Evolutionary conservation across 352 stramenopile species (phyloP), one percentile per base, ranked within the genome.

Genomic region (Phytophthora citrophthora): DNA sequence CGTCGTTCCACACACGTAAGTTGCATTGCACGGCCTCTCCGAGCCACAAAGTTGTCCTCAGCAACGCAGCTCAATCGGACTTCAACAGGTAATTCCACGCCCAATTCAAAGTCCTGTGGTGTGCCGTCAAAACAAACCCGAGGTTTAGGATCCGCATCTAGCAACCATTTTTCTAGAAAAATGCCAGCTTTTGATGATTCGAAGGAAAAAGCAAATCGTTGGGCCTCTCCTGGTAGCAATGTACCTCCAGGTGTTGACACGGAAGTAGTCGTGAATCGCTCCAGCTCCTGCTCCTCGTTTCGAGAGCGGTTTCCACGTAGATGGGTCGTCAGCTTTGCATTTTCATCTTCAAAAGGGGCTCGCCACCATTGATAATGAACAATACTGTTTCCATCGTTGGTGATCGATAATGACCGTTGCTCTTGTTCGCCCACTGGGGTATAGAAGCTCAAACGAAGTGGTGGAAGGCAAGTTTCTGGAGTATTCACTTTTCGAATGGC

Each of bases 91-190:
- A 77, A 26, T 12, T 54, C 27, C 5, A 5, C 51, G 23, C 38
- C 34, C 45, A 15, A 57, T 20, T 40, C 44, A 4, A 44, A 36
- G 1, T 65, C 45, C 8, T 34, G 8, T 13, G 9, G 29, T 36
- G 27, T 11, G 27, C 53, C 34, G 5, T 55, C 59, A 8, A 70
- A 68, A 26, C 24, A 39, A 27, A 77, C 49, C 1, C 46, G 38
- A n/a, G 74, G 59, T 6, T 61, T 68, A 7, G 83, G 84, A 39
- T 93, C 76, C 15, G 86, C 67, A 31, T 87, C 76, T 3, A 95
- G 54, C 11, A 86, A 32, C 87, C 87, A 95, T 29, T 86, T 84
- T 48, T 93, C 87, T 4, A 92, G 54, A 55, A 79, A 91, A 7
- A 87, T 41, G 4, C 87, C 83, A 23, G 83, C 47, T 23, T 54